These are phyloP conservation scores for Rostrohypoxylon terebratum DNA, from an alignment of 495 filamentous ascomycete species.

Conservation along the genomic window DNA sequence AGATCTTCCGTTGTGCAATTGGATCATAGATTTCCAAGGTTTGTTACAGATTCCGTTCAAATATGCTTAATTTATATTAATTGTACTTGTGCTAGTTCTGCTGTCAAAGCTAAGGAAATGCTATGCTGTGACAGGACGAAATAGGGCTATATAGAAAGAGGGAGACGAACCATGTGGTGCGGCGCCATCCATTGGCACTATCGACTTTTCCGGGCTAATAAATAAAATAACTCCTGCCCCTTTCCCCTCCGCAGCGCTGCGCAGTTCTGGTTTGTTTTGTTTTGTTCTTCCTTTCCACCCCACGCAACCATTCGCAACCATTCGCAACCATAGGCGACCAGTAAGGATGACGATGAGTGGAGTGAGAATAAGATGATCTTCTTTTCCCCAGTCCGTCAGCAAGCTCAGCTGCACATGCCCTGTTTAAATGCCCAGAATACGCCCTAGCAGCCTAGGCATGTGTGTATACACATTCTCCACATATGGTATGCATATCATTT, in stretches of 20 bases:
- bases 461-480: conserved; percentile 3
- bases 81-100: neutral
- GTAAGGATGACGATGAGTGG: conserved; percentile 18
- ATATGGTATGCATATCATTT: conserved; percentile 11
- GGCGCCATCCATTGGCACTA: neutral
- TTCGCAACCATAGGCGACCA: neutral
- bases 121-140: neutral
- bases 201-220: neutral
- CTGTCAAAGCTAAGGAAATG: neutral
- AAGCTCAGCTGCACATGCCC: neutral
- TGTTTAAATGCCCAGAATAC: neutral
- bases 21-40: neutral
- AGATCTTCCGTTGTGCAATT: neutral
- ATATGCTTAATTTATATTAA: neutral
- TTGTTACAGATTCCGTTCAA: neutral
- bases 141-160: neutral
- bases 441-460: neutral
- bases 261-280: too few relatives aligned
- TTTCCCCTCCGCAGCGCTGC: neutral
- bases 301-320: neutral
- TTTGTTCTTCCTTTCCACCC: neutral
- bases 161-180: neutral
- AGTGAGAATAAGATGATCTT: conserved; percentile 9
- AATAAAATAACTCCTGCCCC: neutral
- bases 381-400: conserved; percentile 26